phyloP scores from a whole-genome alignment of 331 rosid species.

The Prunus yedoensis region DNA sequence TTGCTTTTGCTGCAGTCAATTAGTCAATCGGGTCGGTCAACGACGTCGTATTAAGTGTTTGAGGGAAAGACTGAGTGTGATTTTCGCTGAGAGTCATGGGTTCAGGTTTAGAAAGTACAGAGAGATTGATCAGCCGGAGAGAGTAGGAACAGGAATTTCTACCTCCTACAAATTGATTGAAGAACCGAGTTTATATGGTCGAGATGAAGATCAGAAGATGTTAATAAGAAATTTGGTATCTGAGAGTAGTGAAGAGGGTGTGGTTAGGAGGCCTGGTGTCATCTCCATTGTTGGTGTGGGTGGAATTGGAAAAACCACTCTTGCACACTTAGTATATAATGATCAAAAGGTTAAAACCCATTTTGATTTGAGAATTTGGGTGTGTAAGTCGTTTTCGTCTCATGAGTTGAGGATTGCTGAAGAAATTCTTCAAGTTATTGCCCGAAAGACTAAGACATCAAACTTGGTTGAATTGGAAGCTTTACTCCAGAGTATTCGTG shows the following conservation, averaged over 20 bases:
- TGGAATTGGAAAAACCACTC: conserved; percentile 16
- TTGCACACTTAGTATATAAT: background rate
- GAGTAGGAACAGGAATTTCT: background rate
- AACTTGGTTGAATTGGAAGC: background rate
- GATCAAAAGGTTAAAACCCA: background rate
- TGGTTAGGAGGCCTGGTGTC: background rate
- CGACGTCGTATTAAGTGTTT: background rate
- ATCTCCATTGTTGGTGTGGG: conserved; percentile 2
- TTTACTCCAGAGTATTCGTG: background rate
- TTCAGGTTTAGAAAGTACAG: background rate
- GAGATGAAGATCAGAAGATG: background rate
- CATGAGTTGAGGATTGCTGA: background rate
- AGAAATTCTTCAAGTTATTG: background rate
- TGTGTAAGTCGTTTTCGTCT: background rate
- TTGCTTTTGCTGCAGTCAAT: background rate
- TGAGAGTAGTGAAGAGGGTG: background rate
- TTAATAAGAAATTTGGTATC: background rate
- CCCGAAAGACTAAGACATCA: too few species aligned
- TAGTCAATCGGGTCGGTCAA: background rate
- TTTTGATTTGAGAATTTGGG: conserved; percentile 1
- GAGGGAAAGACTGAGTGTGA: background rate
- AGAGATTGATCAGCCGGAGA: background rate
- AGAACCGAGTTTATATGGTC: background rate
- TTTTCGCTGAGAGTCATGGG: background rate
- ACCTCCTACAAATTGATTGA: background rate